phyloP scores from a whole-genome alignment of 495 filamentous ascomycete species.

The Penicillium chermesinum region DNA sequence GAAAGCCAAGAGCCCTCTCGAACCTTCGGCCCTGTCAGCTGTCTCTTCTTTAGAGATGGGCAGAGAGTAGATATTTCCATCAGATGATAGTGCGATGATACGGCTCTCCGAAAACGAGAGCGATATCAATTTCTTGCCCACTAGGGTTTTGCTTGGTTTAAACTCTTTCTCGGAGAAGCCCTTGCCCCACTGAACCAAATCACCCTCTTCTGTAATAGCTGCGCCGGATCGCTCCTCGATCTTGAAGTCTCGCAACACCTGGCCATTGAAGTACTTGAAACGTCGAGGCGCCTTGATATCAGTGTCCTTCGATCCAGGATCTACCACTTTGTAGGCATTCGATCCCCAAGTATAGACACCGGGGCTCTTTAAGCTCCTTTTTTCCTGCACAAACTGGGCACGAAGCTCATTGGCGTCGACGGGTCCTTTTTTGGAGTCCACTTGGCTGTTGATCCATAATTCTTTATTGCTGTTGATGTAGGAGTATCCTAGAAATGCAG shows the following conservation, averaged over 20 bases:
- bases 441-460: constrained; percentile 15
- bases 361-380: constrained; percentile 81
- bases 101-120: constrained; percentile 73
- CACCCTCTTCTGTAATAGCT: constrained; percentile 81
- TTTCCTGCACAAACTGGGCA: constrained; percentile 77
- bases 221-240: constrained; percentile 78
- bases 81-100: constrained; percentile 70
- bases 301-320: constrained; percentile 72
- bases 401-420: constrained; percentile 53
- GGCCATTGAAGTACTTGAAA: constrained; percentile 78
- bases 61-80: constrained; percentile 81
- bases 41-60: constrained; percentile 70
- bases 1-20: constrained; percentile 68
- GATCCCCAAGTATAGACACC: constrained; percentile 92
- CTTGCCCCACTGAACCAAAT: constrained; percentile 87
- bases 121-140: constrained; percentile 71
- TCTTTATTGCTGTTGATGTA: constrained; percentile 23
- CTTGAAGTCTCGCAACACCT: constrained; percentile 81
- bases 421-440: constrained; percentile 16
- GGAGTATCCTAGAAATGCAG: constrained; percentile 33
- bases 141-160: constrained; percentile 65
- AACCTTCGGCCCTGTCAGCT: constrained; percentile 56
- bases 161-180: constrained; percentile 57
- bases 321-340: constrained; percentile 78
- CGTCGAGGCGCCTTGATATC: constrained; percentile 74